These are phyloP conservation scores for Colletotrichum sp. DNA, from an alignment of 2,329 filamentous ascomycete genomes.

Conservation along the genomic window DNA sequence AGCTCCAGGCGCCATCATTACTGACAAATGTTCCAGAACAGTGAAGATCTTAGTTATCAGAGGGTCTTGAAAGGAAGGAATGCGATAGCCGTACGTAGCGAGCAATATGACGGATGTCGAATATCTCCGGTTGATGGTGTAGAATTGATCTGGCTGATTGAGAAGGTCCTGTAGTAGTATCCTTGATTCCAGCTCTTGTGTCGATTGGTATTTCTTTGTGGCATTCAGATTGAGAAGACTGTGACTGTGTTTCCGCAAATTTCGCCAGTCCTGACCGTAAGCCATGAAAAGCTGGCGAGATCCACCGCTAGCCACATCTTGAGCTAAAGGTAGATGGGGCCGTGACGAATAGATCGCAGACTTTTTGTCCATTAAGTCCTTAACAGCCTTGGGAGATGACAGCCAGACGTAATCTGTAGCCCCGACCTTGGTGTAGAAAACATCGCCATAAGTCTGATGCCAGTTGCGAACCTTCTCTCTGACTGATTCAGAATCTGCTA, in stretches of 20 bases:
- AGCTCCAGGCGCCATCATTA: neutral
- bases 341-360: neutral
- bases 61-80: conserved; percentile 28
- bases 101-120: neutral
- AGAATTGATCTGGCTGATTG: neutral
- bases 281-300: conserved; percentile 24
- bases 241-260: conserved; percentile 47
- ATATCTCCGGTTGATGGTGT: neutral
- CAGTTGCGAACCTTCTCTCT: conserved; percentile 27
- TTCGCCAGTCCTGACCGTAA: conserved; percentile 47
- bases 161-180: neutral
- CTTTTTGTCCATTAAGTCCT: conserved; percentile 14
- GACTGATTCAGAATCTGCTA: neutral
- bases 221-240: conserved; percentile 46
- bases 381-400: conserved; percentile 45
- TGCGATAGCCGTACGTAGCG: neutral
- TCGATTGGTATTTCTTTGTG: conserved; percentile 37
- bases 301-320: conserved; percentile 27
- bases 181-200: neutral
- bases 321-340: neutral
- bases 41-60: neutral
- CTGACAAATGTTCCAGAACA: neutral
- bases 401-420: conserved; percentile 52
- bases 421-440: conserved; percentile 50
- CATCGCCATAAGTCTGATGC: conserved; percentile 48